Base-by-base conservation (phyloP, 2,329 filamentous ascomycete genomes). In the Fusarium kyushuense region DNA sequence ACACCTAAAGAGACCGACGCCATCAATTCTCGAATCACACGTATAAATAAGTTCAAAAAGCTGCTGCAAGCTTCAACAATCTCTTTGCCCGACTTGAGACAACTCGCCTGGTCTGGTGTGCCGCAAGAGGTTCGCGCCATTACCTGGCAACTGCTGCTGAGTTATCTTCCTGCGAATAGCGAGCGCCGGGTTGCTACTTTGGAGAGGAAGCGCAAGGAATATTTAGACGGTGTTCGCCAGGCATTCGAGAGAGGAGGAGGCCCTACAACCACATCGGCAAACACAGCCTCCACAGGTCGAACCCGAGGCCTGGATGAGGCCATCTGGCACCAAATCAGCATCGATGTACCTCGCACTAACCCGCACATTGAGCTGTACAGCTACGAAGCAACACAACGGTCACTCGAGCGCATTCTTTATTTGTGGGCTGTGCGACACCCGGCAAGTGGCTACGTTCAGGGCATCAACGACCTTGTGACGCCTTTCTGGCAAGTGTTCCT, bases 241-340 rank as follows among this genome's bases (percentile, higher is more conserved):
- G 90, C 83, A 2, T 91, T 92, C 73, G 89, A 92, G 66, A 79
- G 91, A 65, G 88, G 89, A 3, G 87, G 92, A 55, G 77, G 72
- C 12, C 78, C 69, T 43, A 63, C 72, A 17, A 71, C 71, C 6
- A 65, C 89, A 3, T 86, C 92, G 51, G 75, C 75, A 7, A 80
- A 70, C 51, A 67, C 74, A 33, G 71, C 70, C 25, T 70, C 83
- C 1, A 70, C 79, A 6, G 83, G 85, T 16, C 84, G 85, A 67
- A 77, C 83, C 10, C 81, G 87, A 64, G 95, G 94, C 3, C 82
- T 99, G 19, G 96, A 99, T 73, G 96, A 99, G 82, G 92, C 93
- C n/a, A 90, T 99, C 61, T 99, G 96, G 96, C 96, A 99, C 81
- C 96, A 99, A 77, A 98, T 99, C 80, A 97, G 94, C 79, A 99